A percentile compares a stretch with the other conserved stretches of the same genome.
These are phyloP conservation scores for Musa schizocarpa DNA, from an alignment of 176 grass and related monocot genomes.

Conservation along the genomic window DNA sequence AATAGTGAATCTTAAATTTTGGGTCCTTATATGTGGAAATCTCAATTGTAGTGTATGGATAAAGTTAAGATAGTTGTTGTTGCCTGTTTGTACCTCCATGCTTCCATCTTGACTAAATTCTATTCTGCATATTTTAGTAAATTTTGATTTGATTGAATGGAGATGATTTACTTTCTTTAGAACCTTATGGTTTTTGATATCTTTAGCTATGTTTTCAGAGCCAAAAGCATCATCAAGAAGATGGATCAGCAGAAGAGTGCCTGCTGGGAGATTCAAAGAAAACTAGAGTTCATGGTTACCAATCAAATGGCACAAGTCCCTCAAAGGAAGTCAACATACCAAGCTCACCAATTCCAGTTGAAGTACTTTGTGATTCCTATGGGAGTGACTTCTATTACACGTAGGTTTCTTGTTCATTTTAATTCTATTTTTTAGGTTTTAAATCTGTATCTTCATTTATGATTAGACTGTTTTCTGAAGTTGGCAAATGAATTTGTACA, in stretches of 20 bases:
- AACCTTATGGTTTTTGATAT: background rate
- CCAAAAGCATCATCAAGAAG: background rate
- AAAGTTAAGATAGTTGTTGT: background rate
- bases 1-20: no score
- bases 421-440: background rate
- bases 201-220: slow-evolving; percentile 1
- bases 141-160: background rate
- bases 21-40: background rate
- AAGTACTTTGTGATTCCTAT: slow-evolving; percentile 23
- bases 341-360: slow-evolving; percentile 73
- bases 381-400: slow-evolving; percentile 60
- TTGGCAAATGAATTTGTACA: background rate
- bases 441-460: slow-evolving; percentile 15
- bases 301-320: slow-evolving; percentile 23
- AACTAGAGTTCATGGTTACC: slow-evolving; percentile 18
- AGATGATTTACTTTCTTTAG: background rate
- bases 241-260: slow-evolving; percentile 1
- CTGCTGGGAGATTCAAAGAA: slow-evolving; percentile 22
- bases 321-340: slow-evolving; percentile 5
- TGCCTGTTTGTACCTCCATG: background rate
- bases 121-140: background rate
- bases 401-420: slow-evolving; percentile 43
- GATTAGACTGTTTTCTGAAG: slow-evolving; percentile 2
- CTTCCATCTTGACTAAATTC: background rate
- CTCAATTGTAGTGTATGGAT: background rate